These are phyloP conservation scores for Aleurites moluccanus DNA, from an alignment of 441 rosid species.

Conservation along the genomic window DNA sequence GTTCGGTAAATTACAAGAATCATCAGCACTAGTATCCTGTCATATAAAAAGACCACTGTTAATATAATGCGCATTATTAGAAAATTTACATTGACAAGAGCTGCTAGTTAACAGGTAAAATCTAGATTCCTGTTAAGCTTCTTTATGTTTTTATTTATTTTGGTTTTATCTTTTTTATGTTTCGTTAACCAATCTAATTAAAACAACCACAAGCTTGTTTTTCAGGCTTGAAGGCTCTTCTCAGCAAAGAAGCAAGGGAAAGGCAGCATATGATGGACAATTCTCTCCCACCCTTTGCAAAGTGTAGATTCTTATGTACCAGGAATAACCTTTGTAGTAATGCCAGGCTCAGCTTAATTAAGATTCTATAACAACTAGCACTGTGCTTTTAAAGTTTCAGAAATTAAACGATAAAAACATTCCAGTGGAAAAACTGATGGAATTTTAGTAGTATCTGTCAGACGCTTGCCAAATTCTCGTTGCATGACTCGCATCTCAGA, in stretches of 20 bases:
- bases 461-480: too few species aligned
- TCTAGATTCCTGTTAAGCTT: background rate
- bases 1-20: conserved; percentile 19
- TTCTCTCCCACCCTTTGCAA: background rate
- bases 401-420: background rate
- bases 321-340: background rate
- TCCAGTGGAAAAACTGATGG: background rate
- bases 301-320: too few species aligned
- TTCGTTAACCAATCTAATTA: too few species aligned
- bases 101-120: background rate
- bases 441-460: background rate
- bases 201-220: background rate
- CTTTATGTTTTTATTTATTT: background rate
- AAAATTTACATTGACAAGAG: conserved; percentile 1
- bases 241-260: background rate
- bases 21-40: conserved; percentile 13
- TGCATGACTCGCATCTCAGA: too few species aligned
- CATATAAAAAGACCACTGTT: background rate
- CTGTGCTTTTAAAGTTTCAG: background rate
- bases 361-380: background rate
- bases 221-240: background rate
- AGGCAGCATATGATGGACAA: background rate
- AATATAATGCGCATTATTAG: background rate
- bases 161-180: background rate
- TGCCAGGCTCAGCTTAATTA: background rate